Conservation (phyloP, 176 grass and related monocot genomes). For the barley (Hordeum vulgare) region DNA sequence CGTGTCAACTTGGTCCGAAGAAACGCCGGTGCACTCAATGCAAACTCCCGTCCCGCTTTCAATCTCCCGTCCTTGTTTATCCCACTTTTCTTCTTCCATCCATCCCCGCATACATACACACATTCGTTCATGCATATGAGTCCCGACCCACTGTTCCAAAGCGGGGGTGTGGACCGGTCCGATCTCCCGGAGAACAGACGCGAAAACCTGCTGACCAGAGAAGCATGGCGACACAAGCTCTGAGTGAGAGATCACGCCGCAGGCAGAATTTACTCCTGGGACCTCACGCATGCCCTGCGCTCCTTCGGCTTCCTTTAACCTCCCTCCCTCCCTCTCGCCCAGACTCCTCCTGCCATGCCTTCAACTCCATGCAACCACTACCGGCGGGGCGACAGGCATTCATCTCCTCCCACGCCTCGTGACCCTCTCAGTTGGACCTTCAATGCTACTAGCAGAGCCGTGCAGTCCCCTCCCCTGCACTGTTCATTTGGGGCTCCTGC, state of each 20-base stretch:
- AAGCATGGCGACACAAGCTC: conserved; percentile 1
- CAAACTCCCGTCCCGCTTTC: neutral
- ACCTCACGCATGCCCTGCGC: neutral
- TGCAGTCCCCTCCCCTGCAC: neutral
- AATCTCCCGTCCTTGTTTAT: neutral
- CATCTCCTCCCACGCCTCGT: neutral
- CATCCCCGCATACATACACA: neutral
- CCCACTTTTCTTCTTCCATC: neutral
- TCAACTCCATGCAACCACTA: conserved; percentile 28
- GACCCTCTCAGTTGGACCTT: neutral
- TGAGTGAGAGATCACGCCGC: neutral
- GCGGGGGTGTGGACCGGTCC: neutral
- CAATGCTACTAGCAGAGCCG: neutral
- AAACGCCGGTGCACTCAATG: neutral
- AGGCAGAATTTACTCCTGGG: conserved; percentile 2
- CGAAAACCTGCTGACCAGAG: neutral
- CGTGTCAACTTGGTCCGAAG: neutral
- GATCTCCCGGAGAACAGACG: neutral
- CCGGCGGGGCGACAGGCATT: neutral
- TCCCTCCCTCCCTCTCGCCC: neutral
- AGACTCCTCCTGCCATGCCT: conserved; percentile 11
- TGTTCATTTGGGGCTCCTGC: conserved; percentile 17
- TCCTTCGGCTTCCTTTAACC: neutral
- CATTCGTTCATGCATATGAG: neutral
- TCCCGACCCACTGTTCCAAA: neutral